These are phyloP conservation scores for Sindora glabra DNA, from an alignment of 306 rosid species.

Conservation along the genomic window DNA sequence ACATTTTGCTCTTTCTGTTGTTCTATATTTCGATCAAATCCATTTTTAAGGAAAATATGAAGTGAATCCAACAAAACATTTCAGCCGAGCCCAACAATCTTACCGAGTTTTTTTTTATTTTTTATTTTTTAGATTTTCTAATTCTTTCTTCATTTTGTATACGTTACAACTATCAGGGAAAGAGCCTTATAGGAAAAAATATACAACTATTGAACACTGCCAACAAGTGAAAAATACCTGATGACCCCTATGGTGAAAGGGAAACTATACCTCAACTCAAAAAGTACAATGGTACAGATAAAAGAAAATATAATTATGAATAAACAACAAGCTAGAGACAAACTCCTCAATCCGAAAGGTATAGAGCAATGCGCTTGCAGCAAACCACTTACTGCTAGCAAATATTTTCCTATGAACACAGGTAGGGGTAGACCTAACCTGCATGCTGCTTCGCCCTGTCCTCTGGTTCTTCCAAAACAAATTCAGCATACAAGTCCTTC, in stretches of 20 bases:
- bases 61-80: no score
- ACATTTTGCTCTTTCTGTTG: no score
- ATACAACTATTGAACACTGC: constrained; percentile 25
- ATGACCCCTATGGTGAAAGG: constrained; percentile 16
- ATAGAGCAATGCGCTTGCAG: constrained; percentile 24
- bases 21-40: no score
- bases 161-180: constrained; percentile 22
- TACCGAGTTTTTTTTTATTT: neutral
- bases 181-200: constrained; percentile 10
- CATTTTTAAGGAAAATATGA: no score
- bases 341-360: constrained; percentile 15
- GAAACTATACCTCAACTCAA: constrained; percentile 5
- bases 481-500: constrained; percentile 65
- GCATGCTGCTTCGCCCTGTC: constrained; percentile 33
- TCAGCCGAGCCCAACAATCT: no score
- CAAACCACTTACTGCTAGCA: constrained; percentile 22
- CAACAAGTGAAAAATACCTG: constrained; percentile 22
- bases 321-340: constrained; percentile 12
- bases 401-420: constrained; percentile 12
- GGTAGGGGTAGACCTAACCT: constrained; percentile 20
- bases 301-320: neutral
- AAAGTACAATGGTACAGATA: constrained; percentile 18
- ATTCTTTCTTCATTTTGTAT: no score
- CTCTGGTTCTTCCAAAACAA: constrained; percentile 45
- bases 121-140: no score